Conservation (phyloP, 306 rosid genomes). For the Cucumis hystrix region DNA sequence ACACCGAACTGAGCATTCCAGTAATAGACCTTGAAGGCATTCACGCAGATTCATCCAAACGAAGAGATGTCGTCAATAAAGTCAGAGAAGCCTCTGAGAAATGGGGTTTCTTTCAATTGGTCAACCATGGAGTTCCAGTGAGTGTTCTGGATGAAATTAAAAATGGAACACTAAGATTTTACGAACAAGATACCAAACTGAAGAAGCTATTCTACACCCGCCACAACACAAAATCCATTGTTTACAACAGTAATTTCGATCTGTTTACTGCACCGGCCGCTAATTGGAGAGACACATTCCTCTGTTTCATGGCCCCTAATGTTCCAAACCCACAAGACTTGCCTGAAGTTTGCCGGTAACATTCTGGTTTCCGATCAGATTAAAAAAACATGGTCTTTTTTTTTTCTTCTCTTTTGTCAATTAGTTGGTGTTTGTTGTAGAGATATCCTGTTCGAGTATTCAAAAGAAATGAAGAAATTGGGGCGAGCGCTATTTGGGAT, state of each 20-base stretch:
- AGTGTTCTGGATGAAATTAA: slow-evolving; percentile 22
- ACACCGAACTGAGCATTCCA: slow-evolving; percentile 20
- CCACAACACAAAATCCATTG: neutral
- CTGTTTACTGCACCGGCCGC: slow-evolving; percentile 7
- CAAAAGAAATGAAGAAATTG: slow-evolving; percentile 4
- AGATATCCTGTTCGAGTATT: slow-evolving; percentile 12
- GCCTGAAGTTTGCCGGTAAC: slow-evolving; percentile 26
- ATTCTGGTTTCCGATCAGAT: neutral
- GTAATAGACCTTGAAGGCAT: slow-evolving; percentile 27
- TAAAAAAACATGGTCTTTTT: neutral
- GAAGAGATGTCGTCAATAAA: slow-evolving; percentile 15
- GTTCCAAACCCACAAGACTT: slow-evolving; percentile 28
- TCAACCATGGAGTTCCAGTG: slow-evolving; percentile 30
- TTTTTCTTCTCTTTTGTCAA: neutral
- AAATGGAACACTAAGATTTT: slow-evolving; percentile 16
- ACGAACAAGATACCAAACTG: slow-evolving; percentile 24
- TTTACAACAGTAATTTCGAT: slow-evolving; percentile 23
- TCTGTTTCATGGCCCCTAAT: slow-evolving; percentile 14
- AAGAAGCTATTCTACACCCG: slow-evolving; percentile 22
- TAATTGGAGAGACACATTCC: slow-evolving; percentile 38
- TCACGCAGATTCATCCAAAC: neutral
- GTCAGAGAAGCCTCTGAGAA: slow-evolving; percentile 20
- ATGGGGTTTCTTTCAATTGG: slow-evolving; percentile 42
- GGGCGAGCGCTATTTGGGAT: slow-evolving; percentile 8
- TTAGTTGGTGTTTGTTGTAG: slow-evolving; percentile 1